A percentile compares a stretch with the other conserved stretches of the same genome.
Evolutionary conservation across 2,329 filamentous ascomycete genomes (phyloP).

Genomic region (Colletotrichum filicis): DNA sequence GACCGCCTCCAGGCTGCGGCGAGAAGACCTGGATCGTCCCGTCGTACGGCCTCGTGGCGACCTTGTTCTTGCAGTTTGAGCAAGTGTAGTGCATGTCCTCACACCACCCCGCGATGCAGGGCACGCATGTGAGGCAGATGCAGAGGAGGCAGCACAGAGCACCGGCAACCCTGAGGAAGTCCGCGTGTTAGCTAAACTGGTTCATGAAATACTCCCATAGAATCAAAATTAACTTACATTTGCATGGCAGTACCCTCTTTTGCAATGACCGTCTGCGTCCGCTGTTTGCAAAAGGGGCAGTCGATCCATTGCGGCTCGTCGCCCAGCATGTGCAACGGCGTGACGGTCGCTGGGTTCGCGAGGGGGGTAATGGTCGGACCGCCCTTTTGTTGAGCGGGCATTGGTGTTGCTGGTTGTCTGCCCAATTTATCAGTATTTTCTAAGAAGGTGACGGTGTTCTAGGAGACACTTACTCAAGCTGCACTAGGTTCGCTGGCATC

Average conservation of each 20-base stretch:
- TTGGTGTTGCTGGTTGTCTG: not conserved
- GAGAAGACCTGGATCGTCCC: conserved; percentile 38
- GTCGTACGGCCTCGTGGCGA: conserved; percentile 40
- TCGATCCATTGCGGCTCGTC: conserved; percentile 42
- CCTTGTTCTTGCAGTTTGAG: conserved; percentile 42
- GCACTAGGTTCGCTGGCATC: not conserved
- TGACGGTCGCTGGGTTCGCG: not conserved
- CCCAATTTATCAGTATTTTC: not conserved
- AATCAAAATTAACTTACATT: not conserved
- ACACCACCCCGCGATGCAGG: conserved; percentile 46
- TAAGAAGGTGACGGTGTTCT: not conserved
- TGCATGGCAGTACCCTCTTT: conserved; percentile 37
- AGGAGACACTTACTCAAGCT: not conserved
- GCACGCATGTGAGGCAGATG: conserved; percentile 45
- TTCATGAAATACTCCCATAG: no score
- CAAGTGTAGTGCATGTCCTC: conserved; percentile 45
- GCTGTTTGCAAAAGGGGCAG: conserved; percentile 44
- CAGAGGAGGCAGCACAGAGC: conserved; percentile 45
- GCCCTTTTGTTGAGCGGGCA: not conserved
- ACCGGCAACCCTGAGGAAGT: conserved; percentile 39
- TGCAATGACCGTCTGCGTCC: conserved; percentile 38
- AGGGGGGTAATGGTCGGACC: not conserved
- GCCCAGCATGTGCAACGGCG: conserved; percentile 41
- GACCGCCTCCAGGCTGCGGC: conserved; percentile 26
- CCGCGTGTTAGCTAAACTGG: not conserved